Evolutionary conservation across 352 stramenopile species (phyloP), one percentile per base, ranked within the genome.

Genomic region (Globisporangium splendens): DNA sequence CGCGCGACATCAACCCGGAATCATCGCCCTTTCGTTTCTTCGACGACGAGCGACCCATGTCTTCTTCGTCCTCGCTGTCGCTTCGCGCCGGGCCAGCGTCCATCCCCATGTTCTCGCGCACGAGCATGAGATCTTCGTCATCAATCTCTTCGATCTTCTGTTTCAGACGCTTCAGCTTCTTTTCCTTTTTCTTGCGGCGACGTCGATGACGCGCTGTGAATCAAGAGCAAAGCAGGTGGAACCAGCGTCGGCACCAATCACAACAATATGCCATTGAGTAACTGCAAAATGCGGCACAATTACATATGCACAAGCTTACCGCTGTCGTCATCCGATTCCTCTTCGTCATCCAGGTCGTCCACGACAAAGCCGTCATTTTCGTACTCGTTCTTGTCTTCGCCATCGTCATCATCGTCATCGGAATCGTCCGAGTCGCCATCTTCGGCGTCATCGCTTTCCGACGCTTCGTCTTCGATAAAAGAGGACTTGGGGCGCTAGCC

Each of bases 81-180:
- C 69, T 87, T 48, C 69, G 72, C 21, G 85, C 61, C 7, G 82
- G 86, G 42, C 80, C 82, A 1, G 84, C 86, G 57, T 93, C 83
- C 76, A 94, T 93, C 22, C 87, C 87, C 63, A 95, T 77, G 59
- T 96, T 96, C 61, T 96, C 85, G n/a, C 86, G 79, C 64, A 96
- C 85, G 7, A 96, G 69, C 73, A 91, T 81, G 24, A 94, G 72
- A 66, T 96, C 87, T 66, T 96, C 86, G 52, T 94, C 83, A 46
- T 96, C 87, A 13, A 95, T 79, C 52, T 94, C 85, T 50, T 96
- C 80, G 46, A 91, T 82, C 57, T 96, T 94, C 22, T 94, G 84
- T 66, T 94, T 94, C 55, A 94, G 54, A 48, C 84, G 84, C 46
- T 89, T 90, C 18, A 94, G 71, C 54, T 93, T 95, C 61, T 93